Base-by-base conservation (phyloP, 1,284 basidiomycete species). In the Cryptococcus hybrid region DNA sequence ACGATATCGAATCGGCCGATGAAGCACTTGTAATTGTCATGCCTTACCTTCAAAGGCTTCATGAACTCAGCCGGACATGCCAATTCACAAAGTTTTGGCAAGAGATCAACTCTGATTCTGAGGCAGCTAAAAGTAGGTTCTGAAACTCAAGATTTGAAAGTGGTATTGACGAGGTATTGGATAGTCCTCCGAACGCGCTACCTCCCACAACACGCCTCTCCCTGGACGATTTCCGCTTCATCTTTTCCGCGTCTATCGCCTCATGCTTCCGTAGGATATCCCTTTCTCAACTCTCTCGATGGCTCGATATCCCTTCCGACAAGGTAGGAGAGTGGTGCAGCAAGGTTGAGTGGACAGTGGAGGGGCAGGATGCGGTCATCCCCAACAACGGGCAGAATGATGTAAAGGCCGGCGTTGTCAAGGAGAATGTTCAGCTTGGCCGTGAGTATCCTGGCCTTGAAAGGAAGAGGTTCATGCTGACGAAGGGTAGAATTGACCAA, bases 351-450 rank as follows among this genome's bases (percentile, higher is more conserved):
- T 97, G 93, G 94, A 80, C 80, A 45, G 65, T 87, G 39, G 85
- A 92, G 67, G 78, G 82, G 5, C 85, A 84, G 13, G 83, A 86
- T 9, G 84, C 92, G 49, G 80, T 78, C 34, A 82, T 96, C 55
- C 92, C 92, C 43, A 83, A 86, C 51, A 94, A 93, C 77, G 88
- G 88, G n/a, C 90, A 94, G 78, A 97, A 96, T 78, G 89, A 92
- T 71, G 91, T 96, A 70, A 90, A 92, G 76, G 90, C 92, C 0
- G 90, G 90, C n/a, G 85, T 95, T 44, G 89, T 95, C 47, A 89
- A 91, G 78, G 93, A 96, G 81, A 87, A 84, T 67, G 89, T 96
- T 64, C 88, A 88, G 75, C 81, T 96, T 57, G 86, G 87, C 65
- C 93, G 92, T 94, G 79, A 75, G 90, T 2, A 13, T 35, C 39